These are phyloP conservation scores for Komagataella mondaviorum DNA, from an alignment of 805 yeast species.

Conservation along the genomic window DNA sequence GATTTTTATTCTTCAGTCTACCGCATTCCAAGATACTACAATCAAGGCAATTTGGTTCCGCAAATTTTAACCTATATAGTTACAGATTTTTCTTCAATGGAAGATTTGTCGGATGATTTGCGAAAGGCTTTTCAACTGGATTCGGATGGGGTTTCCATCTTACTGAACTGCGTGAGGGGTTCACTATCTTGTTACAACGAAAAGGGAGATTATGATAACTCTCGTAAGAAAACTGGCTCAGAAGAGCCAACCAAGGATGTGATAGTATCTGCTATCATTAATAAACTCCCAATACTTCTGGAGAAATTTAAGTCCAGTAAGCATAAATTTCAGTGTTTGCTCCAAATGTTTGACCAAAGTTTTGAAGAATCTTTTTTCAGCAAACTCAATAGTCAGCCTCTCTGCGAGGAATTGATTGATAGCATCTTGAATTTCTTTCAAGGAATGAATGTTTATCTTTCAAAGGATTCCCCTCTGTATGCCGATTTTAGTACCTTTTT, in stretches of 20 bases:
- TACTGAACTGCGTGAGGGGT: background rate
- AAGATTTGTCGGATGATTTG: background rate
- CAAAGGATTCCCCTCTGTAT: background rate
- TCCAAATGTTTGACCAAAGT: background rate
- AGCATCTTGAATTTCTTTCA: background rate
- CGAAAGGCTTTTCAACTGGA: background rate
- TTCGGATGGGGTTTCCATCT: background rate
- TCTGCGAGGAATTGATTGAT: background rate
- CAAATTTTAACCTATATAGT: background rate
- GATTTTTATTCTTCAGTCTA: conserved; percentile 8
- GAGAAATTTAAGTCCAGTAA: background rate
- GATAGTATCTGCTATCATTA: background rate
- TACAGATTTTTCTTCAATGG: background rate
- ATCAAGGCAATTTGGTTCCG: background rate
- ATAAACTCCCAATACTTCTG: background rate
- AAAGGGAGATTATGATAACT: background rate
- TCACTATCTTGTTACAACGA: background rate
- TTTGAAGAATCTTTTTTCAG: background rate
- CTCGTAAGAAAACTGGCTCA: background rate
- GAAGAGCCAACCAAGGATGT: background rate
- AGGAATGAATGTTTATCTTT: background rate
- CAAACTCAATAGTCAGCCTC: background rate
- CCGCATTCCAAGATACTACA: conserved; percentile 1
- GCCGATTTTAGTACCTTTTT: background rate
- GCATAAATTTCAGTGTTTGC: background rate